Evolutionary conservation across 2,329 filamentous ascomycete genomes (phyloP), one percentile per base, ranked within the genome.

Genomic region (Rhytidhysteron rufulum): DNA sequence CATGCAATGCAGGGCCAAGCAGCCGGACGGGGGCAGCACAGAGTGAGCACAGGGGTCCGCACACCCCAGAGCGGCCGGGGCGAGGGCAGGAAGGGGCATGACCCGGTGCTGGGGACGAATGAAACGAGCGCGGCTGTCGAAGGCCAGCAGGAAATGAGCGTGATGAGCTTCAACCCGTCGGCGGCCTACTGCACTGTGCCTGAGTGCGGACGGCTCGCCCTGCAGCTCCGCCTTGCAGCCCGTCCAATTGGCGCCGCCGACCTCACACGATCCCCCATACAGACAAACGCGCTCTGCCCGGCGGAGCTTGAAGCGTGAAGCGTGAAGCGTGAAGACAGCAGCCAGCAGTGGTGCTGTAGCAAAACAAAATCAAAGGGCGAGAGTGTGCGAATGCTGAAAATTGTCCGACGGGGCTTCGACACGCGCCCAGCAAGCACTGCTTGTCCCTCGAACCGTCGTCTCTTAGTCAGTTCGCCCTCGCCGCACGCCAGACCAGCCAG

Each of bases 311-410:
- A n/a, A n/a, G n/a, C n/a, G n/a, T n/a, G n/a, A n/a, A n/a, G n/a
- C n/a, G n/a, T n/a, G n/a, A n/a, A n/a, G n/a, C n/a, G n/a, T n/a
- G n/a, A n/a, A n/a, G n/a, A n/a, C n/a, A n/a, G n/a, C n/a, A n/a
- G n/a, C n/a, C n/a, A n/a, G n/a, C n/a, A n/a, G n/a, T n/a, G 31
- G 10, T 18, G 17, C 13, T 33, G 45, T 48, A 53, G 45, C 35
- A 44, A 49, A 48, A 53, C 40, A 49, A 58, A 54, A 55, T 50
- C 44, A 55, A 17, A 18, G 22, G 18, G 22, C 17, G 47, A n/a
- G n/a, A n/a, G 45, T 46, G 35, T n/a, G n/a, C n/a, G n/a, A n/a
- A n/a, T n/a, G n/a, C n/a, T 35, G 29, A 30, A 24, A 41, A 44
- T 18, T 47, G 41, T 37, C 45, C 42, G 40, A 45, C 41, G 39